Evolutionary conservation across 495 filamentous ascomycete species (phyloP).

Genomic region (Aspergillus coremiiformis): DNA sequence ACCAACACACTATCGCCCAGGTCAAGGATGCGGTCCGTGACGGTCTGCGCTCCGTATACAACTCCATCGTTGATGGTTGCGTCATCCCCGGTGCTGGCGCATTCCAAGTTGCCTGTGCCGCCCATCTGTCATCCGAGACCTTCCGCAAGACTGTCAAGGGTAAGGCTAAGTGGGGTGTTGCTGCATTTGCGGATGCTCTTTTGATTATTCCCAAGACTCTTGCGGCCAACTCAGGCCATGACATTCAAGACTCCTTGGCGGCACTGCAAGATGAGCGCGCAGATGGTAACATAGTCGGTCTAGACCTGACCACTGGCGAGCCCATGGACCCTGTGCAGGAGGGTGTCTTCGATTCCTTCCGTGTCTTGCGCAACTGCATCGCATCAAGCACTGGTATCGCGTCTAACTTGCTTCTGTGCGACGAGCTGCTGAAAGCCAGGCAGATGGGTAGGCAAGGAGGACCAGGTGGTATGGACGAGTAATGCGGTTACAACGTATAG

Average conservation of each 20-base stretch:
- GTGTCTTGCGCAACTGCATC: slow-evolving; percentile 86
- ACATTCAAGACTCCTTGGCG: slow-evolving; percentile 88
- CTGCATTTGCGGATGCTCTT: slow-evolving; percentile 89
- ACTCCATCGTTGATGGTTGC: slow-evolving; percentile 94
- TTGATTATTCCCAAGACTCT: slow-evolving; percentile 94
- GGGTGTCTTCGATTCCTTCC: slow-evolving; percentile 94
- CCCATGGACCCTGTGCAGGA: slow-evolving; percentile 93
- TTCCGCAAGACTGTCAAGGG: slow-evolving; percentile 88
- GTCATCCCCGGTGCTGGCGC: slow-evolving; percentile 93
- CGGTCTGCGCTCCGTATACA: slow-evolving; percentile 90
- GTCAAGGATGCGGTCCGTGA: slow-evolving; percentile 97
- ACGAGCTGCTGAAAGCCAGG: slow-evolving; percentile 93
- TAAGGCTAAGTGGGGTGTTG: slow-evolving; percentile 92
- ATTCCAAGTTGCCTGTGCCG: slow-evolving; percentile 90
- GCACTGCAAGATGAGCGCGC: slow-evolving; percentile 74
- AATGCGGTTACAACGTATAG: slow-evolving; percentile 25
- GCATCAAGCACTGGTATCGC: slow-evolving; percentile 93
- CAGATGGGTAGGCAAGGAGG: slow-evolving; percentile 65
- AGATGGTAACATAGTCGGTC: slow-evolving; percentile 78
- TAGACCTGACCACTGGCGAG: slow-evolving; percentile 77
- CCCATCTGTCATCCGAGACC: slow-evolving; percentile 74
- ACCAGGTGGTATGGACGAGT: slow-evolving; percentile 42
- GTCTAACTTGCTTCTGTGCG: slow-evolving; percentile 88
- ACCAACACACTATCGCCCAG: slow-evolving; percentile 90
- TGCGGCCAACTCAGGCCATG: slow-evolving; percentile 91